Base-by-base conservation (phyloP, 164 flowering plant species). In the Liriodendron chinense region DNA sequence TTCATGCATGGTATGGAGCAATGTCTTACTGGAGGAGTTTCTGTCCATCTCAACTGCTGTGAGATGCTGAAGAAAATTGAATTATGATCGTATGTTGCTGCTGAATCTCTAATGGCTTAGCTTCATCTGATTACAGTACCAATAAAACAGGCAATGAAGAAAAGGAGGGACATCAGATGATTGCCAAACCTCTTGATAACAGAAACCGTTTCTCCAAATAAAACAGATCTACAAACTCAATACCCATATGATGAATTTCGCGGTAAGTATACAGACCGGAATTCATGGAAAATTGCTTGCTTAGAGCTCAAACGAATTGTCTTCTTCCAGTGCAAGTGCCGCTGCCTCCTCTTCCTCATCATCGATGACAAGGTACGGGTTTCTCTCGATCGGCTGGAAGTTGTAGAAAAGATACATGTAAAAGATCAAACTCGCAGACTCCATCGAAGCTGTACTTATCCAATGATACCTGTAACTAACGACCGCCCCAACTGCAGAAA, bases 261-360 rank as follows among this genome's bases (percentile, higher is more conserved):
- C 24, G 47, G 59, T 12, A 28, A 47, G 22, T 59, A 65, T 59
- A 57, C 65, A 57, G 22, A 57, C 7, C 13, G 13, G 34, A 59
- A 13, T 10, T 26, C 18, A 18, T 28, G 14, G 23, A n/a, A n/a
- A 20, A 20, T 67, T 67, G 47, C 47, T 18, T 16, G 25, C 22
- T 26, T 78, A 82, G 28, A 84, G 80, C 72, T 84, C 85, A 74
- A 82, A 84, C 0, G 80, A 73, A n/a, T 77, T 78, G 28, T 84
- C 87, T 3, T 78, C 81, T 68, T 84, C 82, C 67, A 82, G 65
- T 7, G 70, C 69, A 7, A 73, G 80, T 5, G 78, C 70, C 3
- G 85, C 87, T 3, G 59, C 72, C 8, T 28, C 79, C 24, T 84
- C 86, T 65, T 82, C 86, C 22, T 82, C 86, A n/a, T 81, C 84